A percentile compares a stretch with the other conserved stretches of the same genome.
phyloP scores from a whole-genome alignment of 2,329 filamentous ascomycete species.

The Ambrosiella beaveri region DNA sequence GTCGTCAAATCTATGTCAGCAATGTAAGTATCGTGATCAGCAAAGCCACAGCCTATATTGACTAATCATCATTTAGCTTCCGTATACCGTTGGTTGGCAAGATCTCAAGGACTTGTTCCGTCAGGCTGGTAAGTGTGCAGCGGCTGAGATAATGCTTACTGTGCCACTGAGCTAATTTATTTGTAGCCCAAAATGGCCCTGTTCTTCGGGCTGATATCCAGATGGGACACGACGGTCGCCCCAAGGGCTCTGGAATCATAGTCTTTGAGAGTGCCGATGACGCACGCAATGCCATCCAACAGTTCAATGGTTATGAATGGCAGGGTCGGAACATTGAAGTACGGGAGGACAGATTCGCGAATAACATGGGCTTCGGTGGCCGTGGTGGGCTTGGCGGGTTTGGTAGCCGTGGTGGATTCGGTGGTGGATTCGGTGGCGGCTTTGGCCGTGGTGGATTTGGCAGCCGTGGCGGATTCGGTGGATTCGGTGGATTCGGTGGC shows the following conservation, averaged over 20 bases:
- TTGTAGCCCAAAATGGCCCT: conserved; percentile 42
- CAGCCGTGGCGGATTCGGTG: conserved; percentile 35
- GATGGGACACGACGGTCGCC: conserved; percentile 73
- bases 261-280: conserved; percentile 92
- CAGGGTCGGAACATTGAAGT: conserved; percentile 87
- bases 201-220: conserved; percentile 95
- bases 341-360: conserved; percentile 86
- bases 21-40: conserved; percentile 57
- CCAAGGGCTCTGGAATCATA: conserved; percentile 93
- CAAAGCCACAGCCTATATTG: conserved; percentile 16
- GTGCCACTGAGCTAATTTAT: neutral
- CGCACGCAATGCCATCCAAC: conserved; percentile 84
- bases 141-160: too few relatives aligned
- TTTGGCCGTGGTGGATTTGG: conserved; percentile 42
- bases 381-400: conserved; percentile 41
- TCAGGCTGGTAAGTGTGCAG: conserved; percentile 63
- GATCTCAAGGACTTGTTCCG: conserved; percentile 97
- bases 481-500: conserved; percentile 32
- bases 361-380: conserved; percentile 38
- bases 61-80: conserved; percentile 44
- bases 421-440: conserved; percentile 36
- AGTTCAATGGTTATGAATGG: conserved; percentile 99
- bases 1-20: conserved; percentile 88
- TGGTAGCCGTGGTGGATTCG: conserved; percentile 42
- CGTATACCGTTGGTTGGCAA: conserved; percentile 96